phyloP scores from a whole-genome alignment of 106 monocot species.

The Platanthera guangdongensis region DNA sequence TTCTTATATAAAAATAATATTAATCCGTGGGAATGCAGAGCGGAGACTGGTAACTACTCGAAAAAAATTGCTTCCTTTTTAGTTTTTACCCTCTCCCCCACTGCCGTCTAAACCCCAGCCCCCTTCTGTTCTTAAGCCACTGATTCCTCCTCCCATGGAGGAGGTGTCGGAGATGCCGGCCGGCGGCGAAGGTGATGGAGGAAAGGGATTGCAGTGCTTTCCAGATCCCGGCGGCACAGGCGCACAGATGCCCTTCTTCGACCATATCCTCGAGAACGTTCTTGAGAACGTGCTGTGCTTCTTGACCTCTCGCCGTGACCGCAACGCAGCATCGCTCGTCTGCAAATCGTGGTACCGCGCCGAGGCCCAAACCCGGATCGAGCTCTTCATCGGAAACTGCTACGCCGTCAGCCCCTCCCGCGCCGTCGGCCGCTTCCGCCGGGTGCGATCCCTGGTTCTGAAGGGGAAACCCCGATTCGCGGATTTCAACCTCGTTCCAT shows the following conservation, averaged over 20 bases:
- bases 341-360: slow-evolving; percentile 61
- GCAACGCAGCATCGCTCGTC: slow-evolving; percentile 73
- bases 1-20: too few relatives aligned
- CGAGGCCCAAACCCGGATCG: slow-evolving; percentile 59
- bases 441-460: slow-evolving; percentile 13
- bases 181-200: too few relatives aligned
- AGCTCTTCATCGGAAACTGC: slow-evolving; percentile 87
- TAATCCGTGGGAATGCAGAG: too few relatives aligned
- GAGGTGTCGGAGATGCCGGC: too few relatives aligned
- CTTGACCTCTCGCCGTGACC: slow-evolving; percentile 25
- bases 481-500: slow-evolving; percentile 66
- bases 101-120: too few relatives aligned
- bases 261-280: slow-evolving; percentile 17
- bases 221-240: not conserved
- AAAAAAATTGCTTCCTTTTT: too few relatives aligned
- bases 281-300: slow-evolving; percentile 23
- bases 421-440: slow-evolving; percentile 35
- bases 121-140: too few relatives aligned
- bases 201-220: too few relatives aligned
- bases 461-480: slow-evolving; percentile 58
- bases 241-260: slow-evolving; percentile 12
- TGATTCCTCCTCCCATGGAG: too few relatives aligned
- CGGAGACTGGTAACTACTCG: too few relatives aligned
- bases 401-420: slow-evolving; percentile 59
- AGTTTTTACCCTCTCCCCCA: too few relatives aligned